phyloP scores from a whole-genome alignment of 108 stramenopile species.

The Cylindrotheca fusiformis region DNA sequence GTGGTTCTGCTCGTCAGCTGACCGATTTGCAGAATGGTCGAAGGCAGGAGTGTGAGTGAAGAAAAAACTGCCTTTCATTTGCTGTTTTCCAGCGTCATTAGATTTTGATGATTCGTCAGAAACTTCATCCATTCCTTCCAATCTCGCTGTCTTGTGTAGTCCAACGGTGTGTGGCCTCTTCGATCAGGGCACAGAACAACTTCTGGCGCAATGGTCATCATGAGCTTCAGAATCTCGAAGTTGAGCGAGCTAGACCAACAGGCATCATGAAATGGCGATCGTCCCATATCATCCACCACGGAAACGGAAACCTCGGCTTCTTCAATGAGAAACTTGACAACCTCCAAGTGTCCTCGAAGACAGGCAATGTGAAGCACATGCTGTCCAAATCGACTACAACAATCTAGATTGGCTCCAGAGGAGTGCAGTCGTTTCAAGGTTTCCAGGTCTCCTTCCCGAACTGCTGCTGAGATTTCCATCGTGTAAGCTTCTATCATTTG shows the following conservation, averaged over 20 bases:
- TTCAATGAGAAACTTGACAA: conserved; percentile 46
- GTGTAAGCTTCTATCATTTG: conserved; percentile 36
- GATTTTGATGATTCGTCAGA: conserved; percentile 1
- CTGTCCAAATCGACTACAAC: conserved; percentile 65
- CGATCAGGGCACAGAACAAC: conserved; percentile 31
- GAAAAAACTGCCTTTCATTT: too few species aligned
- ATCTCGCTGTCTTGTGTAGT: conserved; percentile 31
- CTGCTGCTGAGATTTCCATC: conserved; percentile 44
- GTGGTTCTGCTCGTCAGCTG: too few species aligned
- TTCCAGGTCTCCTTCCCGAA: conserved; percentile 54
- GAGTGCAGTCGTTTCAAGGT: conserved; percentile 35
- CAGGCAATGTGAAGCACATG: conserved; percentile 63
- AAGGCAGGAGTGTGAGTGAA: too few species aligned
- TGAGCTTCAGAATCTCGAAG: conserved; percentile 31
- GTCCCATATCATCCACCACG: conserved; percentile 49
- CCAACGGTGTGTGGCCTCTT: conserved; percentile 42
- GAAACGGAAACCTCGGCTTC: conserved; percentile 26
- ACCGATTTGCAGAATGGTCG: too few species aligned
- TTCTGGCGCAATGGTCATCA: conserved; percentile 28
- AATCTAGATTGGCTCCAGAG: conserved; percentile 30
- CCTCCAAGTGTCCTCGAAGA: conserved; percentile 34
- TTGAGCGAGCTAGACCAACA: conserved; percentile 52
- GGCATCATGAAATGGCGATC: conserved; percentile 63
- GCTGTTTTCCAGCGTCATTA: not conserved
- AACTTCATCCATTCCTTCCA: conserved; percentile 28